Base-by-base conservation (phyloP, 306 rosid species). In the Gillenia trifoliata region DNA sequence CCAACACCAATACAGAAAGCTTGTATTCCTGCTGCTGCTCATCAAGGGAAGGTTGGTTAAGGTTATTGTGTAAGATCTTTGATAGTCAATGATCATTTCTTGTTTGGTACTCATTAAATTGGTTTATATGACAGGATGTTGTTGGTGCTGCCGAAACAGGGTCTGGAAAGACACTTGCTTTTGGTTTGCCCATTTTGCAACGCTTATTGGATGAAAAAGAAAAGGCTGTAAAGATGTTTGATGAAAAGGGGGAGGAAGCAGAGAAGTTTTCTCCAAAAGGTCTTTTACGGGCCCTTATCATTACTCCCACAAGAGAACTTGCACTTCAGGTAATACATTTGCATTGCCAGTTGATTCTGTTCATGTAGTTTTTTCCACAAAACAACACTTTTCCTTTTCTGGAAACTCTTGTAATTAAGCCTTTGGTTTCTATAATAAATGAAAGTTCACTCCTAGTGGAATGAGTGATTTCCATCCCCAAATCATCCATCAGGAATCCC, bases 101-200 rank as follows among this genome's bases (percentile, higher is more conserved):
- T 45, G 64, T 74, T 82, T 64, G 34, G 74, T 67, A 19, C 70
- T 61, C 41, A 26, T 77, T 80, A 57, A 73, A 25, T 77, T 65
- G 73, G 50, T 79, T 71, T 56, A 34, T 70, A 65, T 76, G 89
- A 67, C 87, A 94, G 99, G 99, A 94, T 75, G 89, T 94, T 85
- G 71, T 92, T 76, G 99, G 99, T 79, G 99, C 99, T 70, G 96
- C 99, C 1, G 95, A 90, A 89, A 94, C 99, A 28, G 97, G 99
- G 72, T 94, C 96, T 22, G 99, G 99, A 54, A 94, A 94, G 84
- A 94, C 99, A 28, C 88, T 94, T 70, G 96, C 99, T 17, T 94
- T 94, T 90, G 99, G 99, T 79, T 84, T 94, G 84, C 99, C 99
- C 45, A 94, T 94, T 84, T 85, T 94, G 79, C 99, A 94, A 81